These are phyloP conservation scores for Alternaria gaisen DNA, from an alignment of 2,329 filamentous ascomycete genomes.

Conservation along the genomic window DNA sequence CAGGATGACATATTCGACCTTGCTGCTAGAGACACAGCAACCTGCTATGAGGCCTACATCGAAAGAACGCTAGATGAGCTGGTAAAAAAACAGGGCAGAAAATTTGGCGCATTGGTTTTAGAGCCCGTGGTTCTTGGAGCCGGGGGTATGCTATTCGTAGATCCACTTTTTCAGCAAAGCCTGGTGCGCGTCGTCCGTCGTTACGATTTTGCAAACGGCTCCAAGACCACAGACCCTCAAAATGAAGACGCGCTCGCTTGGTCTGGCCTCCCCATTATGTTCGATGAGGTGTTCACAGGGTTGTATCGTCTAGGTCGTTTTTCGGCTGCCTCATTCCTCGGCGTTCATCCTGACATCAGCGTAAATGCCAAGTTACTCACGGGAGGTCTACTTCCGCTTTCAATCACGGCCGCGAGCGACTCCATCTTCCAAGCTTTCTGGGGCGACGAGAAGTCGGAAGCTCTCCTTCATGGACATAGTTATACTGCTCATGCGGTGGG, in stretches of 20 bases:
- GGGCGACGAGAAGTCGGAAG: constrained; percentile 77
- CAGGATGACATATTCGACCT: constrained; percentile 50
- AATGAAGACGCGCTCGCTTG: constrained; percentile 56
- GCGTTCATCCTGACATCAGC: constrained; percentile 74
- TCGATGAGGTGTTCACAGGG: constrained; percentile 89
- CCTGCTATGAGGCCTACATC: constrained; percentile 70
- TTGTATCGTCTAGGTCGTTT: constrained; percentile 81
- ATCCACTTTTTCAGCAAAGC: constrained; percentile 80
- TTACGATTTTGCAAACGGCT: constrained; percentile 61
- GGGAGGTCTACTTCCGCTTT: constrained; percentile 79
- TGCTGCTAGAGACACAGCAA: constrained; percentile 50
- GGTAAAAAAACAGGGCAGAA: constrained; percentile 64
- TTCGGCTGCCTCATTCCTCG: constrained; percentile 74
- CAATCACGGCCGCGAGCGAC: constrained; percentile 77
- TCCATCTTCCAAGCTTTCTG: constrained; percentile 76
- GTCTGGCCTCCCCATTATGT: constrained; percentile 79
- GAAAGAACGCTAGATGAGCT: constrained; percentile 62
- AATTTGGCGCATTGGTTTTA: constrained; percentile 80
- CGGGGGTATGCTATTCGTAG: constrained; percentile 84
- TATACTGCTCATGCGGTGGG: constrained; percentile 87
- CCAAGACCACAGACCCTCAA: neutral
- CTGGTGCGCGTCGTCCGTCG: constrained; percentile 73
- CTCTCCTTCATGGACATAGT: constrained; percentile 83
- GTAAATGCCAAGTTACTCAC: constrained; percentile 87
- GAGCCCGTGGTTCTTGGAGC: constrained; percentile 84